Evolutionary conservation across 176 grass and related monocot species (phyloP).

Genomic region (Alloteropsis semialata): DNA sequence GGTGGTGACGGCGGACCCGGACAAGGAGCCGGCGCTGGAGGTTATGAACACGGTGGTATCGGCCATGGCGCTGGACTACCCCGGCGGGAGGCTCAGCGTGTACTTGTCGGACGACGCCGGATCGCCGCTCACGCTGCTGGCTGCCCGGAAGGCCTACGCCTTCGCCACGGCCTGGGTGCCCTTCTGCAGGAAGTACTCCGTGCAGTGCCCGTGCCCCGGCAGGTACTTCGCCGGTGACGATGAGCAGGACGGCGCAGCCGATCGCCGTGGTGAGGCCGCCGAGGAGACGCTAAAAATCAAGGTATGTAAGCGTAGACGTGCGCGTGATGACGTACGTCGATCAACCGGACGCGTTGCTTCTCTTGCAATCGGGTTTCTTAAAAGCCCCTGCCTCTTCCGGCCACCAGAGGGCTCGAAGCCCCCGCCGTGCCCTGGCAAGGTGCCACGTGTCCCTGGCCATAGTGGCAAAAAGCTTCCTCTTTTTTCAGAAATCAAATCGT

Average conservation of each 20-base stretch:
- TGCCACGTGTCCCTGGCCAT: too few relatives aligned
- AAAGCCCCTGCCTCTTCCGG: too few relatives aligned
- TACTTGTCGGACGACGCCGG: constrained; percentile 85
- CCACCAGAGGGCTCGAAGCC: too few relatives aligned
- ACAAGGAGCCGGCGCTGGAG: constrained; percentile 44
- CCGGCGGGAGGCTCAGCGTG: constrained; percentile 37
- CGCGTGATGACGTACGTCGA: too few relatives aligned
- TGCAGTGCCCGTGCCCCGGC: constrained; percentile 42
- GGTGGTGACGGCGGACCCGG: constrained; percentile 56
- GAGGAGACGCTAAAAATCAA: constrained; percentile 33
- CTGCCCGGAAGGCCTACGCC: constrained; percentile 38
- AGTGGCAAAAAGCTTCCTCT: too few relatives aligned
- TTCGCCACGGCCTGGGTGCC: constrained; percentile 69
- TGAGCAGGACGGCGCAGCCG: neutral
- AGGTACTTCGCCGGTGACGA: constrained; percentile 31
- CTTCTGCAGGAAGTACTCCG: constrained; percentile 49
- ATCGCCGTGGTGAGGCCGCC: neutral
- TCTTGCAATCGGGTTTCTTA: too few relatives aligned
- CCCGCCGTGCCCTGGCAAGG: too few relatives aligned
- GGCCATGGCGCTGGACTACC: constrained; percentile 88
- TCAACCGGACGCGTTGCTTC: too few relatives aligned
- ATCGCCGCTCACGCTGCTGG: constrained; percentile 49
- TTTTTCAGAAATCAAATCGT: too few relatives aligned
- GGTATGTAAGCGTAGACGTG: neutral
- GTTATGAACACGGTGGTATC: constrained; percentile 73